Evolutionary conservation across 768 basidiomycete species (phyloP), one percentile per base, ranked within the genome.

Genomic region (Xerocomus spinulosus): DNA sequence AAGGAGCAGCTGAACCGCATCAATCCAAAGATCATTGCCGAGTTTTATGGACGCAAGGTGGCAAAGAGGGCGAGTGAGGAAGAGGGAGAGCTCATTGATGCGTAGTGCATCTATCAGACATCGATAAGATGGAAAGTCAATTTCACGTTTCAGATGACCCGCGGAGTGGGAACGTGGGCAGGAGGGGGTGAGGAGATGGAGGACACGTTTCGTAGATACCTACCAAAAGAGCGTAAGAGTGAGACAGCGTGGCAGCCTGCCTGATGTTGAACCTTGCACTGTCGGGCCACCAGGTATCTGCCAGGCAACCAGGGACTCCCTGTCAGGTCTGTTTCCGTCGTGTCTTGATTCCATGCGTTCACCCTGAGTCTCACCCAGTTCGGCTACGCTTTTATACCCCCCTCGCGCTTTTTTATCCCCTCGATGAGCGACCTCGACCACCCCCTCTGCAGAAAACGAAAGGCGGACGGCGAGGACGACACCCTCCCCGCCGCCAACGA

Each of bases 1-100:
- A 93, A 94, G 70, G 95, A 97, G 72, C 90, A 92, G 69, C 79
- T 98, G 56, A 98, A 97, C 75, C 90, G 94, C 62, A 94, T 98
- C 76, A 92, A 83, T 66, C 93, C 93, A 61, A 92, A 92, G 83
- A 94, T 96, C 64, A 85, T 96, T 61, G 80, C 80, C 52, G 93
- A 96, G 70, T 96, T 87, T 68, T 96, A 96, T 62, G 85, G 79
- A 37, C 85, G 92, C 61, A 93, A 94, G 73, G 67, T 80, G 32
- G 77, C 74, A 42, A 85, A 79, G 76, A 85, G 79, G 73, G 76
- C 68, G 59, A 73, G 69, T 36, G 71, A 66, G 56, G 75, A 68
- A 46, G 74, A 78, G 60, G 72, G 39, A 42, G 62, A 59, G 69
- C 71, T 87, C 53, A 75, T 87, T 59, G 86, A 88, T 71, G 81